Evolutionary conservation across 148 eudicot genomes (phyloP).

Genomic region (Rhododendron kiyosumense): DNA sequence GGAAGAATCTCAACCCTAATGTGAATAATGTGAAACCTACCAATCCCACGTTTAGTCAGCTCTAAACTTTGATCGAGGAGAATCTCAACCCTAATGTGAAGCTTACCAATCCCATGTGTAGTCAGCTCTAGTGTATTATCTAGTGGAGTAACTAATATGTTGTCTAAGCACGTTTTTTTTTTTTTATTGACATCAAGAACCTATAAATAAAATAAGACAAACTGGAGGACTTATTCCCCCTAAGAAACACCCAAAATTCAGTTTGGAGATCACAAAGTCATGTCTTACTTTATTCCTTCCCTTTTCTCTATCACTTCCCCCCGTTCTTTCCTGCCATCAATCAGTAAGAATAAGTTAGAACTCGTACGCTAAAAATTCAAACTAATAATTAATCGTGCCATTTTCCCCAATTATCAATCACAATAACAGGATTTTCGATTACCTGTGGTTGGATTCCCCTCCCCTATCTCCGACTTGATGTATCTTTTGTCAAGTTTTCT

Average conservation of each 20-base stretch:
- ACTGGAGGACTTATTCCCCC: neutral
- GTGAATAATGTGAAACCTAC: neutral
- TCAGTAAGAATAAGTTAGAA: neutral
- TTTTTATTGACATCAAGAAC: neutral
- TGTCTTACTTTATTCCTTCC: neutral
- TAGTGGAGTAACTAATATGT: neutral
- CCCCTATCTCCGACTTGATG: too few species aligned
- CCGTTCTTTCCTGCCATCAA: neutral
- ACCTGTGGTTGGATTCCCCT: too few species aligned
- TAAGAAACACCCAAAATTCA: neutral
- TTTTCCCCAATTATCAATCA: neutral
- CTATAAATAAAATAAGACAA: conserved; percentile 5
- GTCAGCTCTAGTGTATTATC: neutral
- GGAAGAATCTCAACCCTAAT: too few species aligned
- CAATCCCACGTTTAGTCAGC: neutral
- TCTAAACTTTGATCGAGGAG: neutral
- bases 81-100: neutral
- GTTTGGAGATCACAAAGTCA: neutral
- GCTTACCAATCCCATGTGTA: neutral
- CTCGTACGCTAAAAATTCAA: neutral
- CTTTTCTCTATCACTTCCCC: neutral
- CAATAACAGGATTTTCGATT: neutral
- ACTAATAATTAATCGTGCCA: neutral
- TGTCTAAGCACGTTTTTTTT: conserved; percentile 14
- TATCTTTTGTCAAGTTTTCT: too few species aligned